phyloP scores from a whole-genome alignment of 2,329 filamentous ascomycete genomes.

The Calonectria pteridis region DNA sequence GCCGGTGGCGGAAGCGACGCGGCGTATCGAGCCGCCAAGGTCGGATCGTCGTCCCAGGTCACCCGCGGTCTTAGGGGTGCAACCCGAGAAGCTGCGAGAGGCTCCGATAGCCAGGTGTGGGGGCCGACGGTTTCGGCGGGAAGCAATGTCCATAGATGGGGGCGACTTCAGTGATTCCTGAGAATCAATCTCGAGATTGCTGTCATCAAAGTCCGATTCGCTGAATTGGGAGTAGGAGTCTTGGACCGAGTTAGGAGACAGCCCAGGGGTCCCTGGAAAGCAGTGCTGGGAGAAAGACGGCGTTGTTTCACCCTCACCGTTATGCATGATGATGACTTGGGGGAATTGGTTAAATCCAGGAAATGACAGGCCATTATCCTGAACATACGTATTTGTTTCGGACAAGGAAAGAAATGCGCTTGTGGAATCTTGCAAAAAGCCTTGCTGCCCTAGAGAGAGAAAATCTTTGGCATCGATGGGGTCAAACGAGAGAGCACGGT shows the following conservation, averaged over 20 bases:
- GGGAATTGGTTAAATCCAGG: conserved; percentile 37
- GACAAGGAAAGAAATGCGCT: conserved; percentile 27
- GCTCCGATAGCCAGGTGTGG: conserved; percentile 61
- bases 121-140: conserved; percentile 60
- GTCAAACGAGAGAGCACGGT: conserved; percentile 29
- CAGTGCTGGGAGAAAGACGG: conserved; percentile 39
- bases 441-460: conserved; percentile 11
- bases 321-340: conserved; percentile 40
- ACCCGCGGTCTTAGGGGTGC: conserved; percentile 60
- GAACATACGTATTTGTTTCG: conserved; percentile 8
- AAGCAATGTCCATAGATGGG: conserved; percentile 66
- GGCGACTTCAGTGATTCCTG: conserved; percentile 58
- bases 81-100: conserved; percentile 58
- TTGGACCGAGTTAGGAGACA: conserved; percentile 34
- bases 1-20: conserved; percentile 66
- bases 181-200: conserved; percentile 28
- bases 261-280: conserved; percentile 30
- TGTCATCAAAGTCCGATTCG: conserved; percentile 33
- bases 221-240: conserved; percentile 35
- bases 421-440: conserved; percentile 8
- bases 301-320: conserved; percentile 38
- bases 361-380: neutral
- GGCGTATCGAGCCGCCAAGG: conserved; percentile 62
- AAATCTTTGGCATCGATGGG: conserved; percentile 16
- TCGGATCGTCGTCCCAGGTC: conserved; percentile 62